Base-by-base conservation (phyloP, 2,329 filamentous ascomycete species). In the Alternaria longipes region DNA sequence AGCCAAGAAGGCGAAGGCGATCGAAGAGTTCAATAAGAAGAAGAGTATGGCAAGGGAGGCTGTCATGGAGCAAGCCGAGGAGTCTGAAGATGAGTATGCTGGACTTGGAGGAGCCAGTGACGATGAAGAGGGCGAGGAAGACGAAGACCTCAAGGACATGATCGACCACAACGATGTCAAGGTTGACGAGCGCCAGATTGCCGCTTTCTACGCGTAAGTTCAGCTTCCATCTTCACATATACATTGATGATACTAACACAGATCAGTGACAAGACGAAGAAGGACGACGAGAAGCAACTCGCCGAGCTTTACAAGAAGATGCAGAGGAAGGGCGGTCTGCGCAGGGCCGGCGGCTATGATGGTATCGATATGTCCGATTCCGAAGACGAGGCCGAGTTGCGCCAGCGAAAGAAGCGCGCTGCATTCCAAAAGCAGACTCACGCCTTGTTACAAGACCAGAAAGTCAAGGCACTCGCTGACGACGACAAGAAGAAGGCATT, bases 21-120 rank as follows among this genome's bases (percentile, higher is more conserved):
- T 68, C 3, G 83, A 85, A 53, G 80, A 81, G 6, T 97, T 93
- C 70, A 87, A 97, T 80, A 92, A 90, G 79, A 94, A 93, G 79
- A 94, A 91, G 77, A 96, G 92, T 81, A 90, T 91, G 74, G 94
- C 94, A 0, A 93, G 89, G 72, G 89, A 90, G 24, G 71, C 97
- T 86, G 85, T 99, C 38, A 88, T 98, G 67, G 95, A 97, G 68
- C 93, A 97, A 75, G 94, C 95, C 62, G 92, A 97, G 71, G 95
- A 99, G 80, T 99, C 95, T 0, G 96, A 99, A 75, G 95, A 99
- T 76, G 95, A 99, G 78, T 99, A 98, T 77, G 94, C 94, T 40
- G 95, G 95, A 5, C 84, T 99, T 9, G 95, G 95, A 68, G 95
- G 95, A 64, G 90, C 84, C 11, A 94, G 94, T 78, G 94, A 94